These are phyloP conservation scores for Saturnispora bothae DNA, from an alignment of 805 yeast genomes.

Conservation along the genomic window DNA sequence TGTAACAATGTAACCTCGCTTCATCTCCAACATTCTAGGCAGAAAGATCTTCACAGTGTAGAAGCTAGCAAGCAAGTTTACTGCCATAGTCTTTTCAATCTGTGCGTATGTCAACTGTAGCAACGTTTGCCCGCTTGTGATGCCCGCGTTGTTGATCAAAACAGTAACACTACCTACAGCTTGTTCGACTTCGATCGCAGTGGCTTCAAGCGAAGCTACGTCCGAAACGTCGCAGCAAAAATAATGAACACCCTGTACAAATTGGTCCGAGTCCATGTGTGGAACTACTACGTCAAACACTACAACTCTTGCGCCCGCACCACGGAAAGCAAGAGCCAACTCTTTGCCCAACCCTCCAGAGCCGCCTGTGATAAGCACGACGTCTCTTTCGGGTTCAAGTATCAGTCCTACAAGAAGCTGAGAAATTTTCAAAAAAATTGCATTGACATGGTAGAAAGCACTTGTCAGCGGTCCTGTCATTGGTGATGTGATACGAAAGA, in stretches of 20 bases:
- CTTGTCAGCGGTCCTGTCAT: slow-evolving; percentile 25
- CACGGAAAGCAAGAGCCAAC: slow-evolving; percentile 37
- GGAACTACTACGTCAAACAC: slow-evolving; percentile 55
- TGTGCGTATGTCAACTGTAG: slow-evolving; percentile 45
- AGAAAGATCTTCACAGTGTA: slow-evolving; percentile 59
- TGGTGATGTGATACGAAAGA: too few relatives aligned
- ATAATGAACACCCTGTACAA: slow-evolving; percentile 37
- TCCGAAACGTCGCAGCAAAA: slow-evolving; percentile 63
- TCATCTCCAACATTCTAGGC: slow-evolving; percentile 53
- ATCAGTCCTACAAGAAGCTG: slow-evolving; percentile 38
- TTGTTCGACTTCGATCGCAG: slow-evolving; percentile 31
- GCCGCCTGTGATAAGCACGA: slow-evolving; percentile 80
- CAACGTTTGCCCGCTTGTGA: slow-evolving; percentile 48
- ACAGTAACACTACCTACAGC: slow-evolving; percentile 54
- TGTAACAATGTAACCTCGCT: slow-evolving; percentile 70
- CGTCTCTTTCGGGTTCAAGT: slow-evolving; percentile 44
- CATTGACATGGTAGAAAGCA: slow-evolving; percentile 20
- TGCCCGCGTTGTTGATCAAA: slow-evolving; percentile 80
- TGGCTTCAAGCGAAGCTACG: slow-evolving; percentile 31
- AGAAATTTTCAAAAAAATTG: slow-evolving; percentile 24
- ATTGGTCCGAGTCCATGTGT: slow-evolving; percentile 20
- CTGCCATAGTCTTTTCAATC: slow-evolving; percentile 50
- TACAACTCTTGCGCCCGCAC: slow-evolving; percentile 40
- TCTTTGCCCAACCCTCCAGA: slow-evolving; percentile 66
- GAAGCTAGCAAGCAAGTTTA: slow-evolving; percentile 63